Percentiles rank a stretch among this genome's conserved stretches.
Evolutionary conservation across 2,329 filamentous ascomycete species (phyloP).

Genomic region (Apiospora kogelbergensis): DNA sequence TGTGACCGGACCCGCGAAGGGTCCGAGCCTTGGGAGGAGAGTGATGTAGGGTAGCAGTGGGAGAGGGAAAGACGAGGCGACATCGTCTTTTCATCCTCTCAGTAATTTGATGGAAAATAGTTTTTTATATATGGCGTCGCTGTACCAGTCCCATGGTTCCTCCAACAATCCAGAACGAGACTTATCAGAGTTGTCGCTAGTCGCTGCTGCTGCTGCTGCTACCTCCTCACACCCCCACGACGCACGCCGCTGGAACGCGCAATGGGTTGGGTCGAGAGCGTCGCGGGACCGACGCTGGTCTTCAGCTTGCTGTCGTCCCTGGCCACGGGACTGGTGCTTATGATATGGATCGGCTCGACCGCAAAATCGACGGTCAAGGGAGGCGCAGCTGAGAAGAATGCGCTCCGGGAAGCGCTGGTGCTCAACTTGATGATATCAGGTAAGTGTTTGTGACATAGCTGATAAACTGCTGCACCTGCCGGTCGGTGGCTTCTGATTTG

Average conservation of each 20-base stretch:
- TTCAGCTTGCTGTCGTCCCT: slow-evolving; percentile 13
- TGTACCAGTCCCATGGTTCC: background rate
- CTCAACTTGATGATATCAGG: slow-evolving; percentile 15
- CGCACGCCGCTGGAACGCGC: background rate
- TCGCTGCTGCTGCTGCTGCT: background rate
- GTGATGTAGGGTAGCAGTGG: background rate
- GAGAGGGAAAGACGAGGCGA: background rate
- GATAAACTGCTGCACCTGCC: background rate
- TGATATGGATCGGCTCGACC: slow-evolving; percentile 13
- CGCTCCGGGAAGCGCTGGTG: slow-evolving; percentile 14
- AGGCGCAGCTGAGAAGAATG: slow-evolving; percentile 10
- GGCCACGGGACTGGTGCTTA: slow-evolving; percentile 12
- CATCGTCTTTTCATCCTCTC: background rate
- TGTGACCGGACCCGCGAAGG: background rate
- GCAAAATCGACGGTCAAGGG: background rate
- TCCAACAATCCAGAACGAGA: background rate
- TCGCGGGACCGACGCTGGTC: slow-evolving; percentile 12
- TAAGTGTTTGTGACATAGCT: background rate
- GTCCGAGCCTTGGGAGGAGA: background rate
- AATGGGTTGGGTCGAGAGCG: background rate
- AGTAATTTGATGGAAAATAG: background rate
- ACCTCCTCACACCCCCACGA: background rate
- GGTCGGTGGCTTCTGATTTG: too few species aligned
- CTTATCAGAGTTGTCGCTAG: background rate
- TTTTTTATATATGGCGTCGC: background rate